Conservation (phyloP, 2,329 filamentous ascomycete genomes). For the Knufia fluminis region DNA sequence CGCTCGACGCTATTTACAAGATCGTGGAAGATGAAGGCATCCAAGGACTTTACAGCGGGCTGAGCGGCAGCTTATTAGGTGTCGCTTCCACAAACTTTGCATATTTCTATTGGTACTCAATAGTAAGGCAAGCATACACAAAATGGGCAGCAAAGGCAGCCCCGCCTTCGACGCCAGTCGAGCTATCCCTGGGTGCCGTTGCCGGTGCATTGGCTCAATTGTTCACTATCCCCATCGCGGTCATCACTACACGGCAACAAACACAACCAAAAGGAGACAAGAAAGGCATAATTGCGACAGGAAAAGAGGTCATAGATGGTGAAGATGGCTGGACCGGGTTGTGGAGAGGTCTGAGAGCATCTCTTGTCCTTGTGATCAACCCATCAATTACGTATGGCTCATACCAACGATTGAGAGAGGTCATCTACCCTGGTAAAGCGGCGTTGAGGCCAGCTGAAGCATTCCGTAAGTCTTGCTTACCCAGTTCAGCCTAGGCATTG, state of each 20-base stretch:
- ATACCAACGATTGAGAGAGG: conserved; percentile 76
- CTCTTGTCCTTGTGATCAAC: conserved; percentile 89
- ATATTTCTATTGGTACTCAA: conserved; percentile 98
- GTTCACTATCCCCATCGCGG: conserved; percentile 92
- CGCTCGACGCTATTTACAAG: conserved; percentile 77
- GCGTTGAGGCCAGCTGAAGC: conserved; percentile 76
- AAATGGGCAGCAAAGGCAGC: conserved; percentile 38
- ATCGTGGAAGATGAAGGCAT: conserved; percentile 76
- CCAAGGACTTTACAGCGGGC: conserved; percentile 76
- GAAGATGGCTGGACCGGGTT: conserved; percentile 83
- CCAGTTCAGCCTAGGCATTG: not conserved
- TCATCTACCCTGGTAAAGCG: conserved; percentile 66
- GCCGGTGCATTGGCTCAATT: conserved; percentile 87
- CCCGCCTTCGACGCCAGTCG: conserved; percentile 64
- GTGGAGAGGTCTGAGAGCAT: conserved; percentile 93
- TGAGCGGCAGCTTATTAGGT: conserved; percentile 75
- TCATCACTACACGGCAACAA: conserved; percentile 92
- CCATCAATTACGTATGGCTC: conserved; percentile 96
- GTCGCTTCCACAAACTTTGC: conserved; percentile 98
- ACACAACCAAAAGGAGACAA: conserved; percentile 76
- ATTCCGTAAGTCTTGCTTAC: conserved; percentile 58
- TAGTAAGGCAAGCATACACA: conserved; percentile 71
- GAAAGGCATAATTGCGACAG: conserved; percentile 80
- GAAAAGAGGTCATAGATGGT: conserved; percentile 75
- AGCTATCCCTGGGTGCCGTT: conserved; percentile 74